Percentiles rank a stretch among this genome's conserved stretches.
phyloP scores from a whole-genome alignment of 139 green algal species.

The Auxenochlorella pyrenoidosa region DNA sequence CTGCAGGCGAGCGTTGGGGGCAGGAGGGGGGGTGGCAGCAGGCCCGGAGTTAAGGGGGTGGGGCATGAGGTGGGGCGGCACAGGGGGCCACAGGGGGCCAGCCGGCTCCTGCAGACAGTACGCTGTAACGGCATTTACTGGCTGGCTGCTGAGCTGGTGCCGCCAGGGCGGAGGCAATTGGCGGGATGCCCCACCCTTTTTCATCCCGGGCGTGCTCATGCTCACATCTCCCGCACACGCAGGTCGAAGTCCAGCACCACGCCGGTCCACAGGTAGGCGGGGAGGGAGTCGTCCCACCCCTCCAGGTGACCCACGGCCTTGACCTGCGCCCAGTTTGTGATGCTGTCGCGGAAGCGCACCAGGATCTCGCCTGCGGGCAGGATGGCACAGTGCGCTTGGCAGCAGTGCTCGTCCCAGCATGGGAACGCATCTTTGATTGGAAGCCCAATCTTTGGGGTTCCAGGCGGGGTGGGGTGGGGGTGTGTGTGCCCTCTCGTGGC shows the following conservation, averaged over 20 bases:
- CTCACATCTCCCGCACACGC: conserved; percentile 30
- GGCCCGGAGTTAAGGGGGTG: background rate
- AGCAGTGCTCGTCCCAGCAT: too few relatives aligned
- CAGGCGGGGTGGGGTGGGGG: too few relatives aligned
- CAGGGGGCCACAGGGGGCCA: too few relatives aligned
- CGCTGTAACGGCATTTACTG: too few relatives aligned
- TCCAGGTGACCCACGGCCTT: conserved; percentile 4
- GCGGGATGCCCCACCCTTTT: background rate
- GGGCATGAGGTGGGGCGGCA: background rate
- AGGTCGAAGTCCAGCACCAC: conserved; percentile 29
- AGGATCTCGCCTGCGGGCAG: conserved; percentile 18
- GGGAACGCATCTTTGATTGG: too few relatives aligned
- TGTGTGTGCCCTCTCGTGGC: too few relatives aligned
- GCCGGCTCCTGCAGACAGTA: too few relatives aligned
- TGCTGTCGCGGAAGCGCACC: conserved; percentile 14
- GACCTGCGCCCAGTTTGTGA: conserved; percentile 24
- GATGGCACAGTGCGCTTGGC: too few relatives aligned
- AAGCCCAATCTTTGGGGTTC: too few relatives aligned
- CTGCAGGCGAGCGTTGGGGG: background rate
- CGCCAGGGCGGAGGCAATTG: too few relatives aligned
- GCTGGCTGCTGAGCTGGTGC: too few relatives aligned
- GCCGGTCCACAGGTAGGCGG: conserved; percentile 15
- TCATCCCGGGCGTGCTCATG: background rate
- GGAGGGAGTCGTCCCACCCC: conserved; percentile 24
- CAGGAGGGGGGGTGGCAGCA: background rate